Percentiles rank a stretch among this genome's conserved stretches.
These are phyloP conservation scores for Gloeopeniophorella convolvens DNA, from an alignment of 768 basidiomycete species.

Conservation along the genomic window DNA sequence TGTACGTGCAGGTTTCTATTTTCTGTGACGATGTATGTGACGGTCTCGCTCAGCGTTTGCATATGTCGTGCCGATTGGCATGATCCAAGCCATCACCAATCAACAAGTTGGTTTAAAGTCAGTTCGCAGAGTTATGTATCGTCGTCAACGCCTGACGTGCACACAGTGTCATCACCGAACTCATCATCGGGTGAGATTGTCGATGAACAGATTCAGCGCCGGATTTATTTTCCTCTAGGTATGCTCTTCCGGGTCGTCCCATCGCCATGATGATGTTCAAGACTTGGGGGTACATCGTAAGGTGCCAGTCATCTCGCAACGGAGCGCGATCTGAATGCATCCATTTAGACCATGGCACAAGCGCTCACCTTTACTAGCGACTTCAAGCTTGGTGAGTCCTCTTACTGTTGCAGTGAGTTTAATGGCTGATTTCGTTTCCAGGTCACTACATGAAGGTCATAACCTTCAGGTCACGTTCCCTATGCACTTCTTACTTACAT, in stretches of 20 bases:
- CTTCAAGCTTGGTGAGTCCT: too few relatives aligned
- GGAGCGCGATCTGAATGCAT: conserved; percentile 29
- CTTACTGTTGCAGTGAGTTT: too few relatives aligned
- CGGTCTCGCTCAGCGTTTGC: conserved; percentile 31
- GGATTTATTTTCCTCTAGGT: conserved; percentile 78
- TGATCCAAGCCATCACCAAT: conserved; percentile 76
- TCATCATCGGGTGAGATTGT: conserved; percentile 73
- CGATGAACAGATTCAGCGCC: background rate
- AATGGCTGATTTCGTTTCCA: too few relatives aligned
- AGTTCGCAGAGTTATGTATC: conserved; percentile 11
- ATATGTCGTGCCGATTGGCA: conserved; percentile 72
- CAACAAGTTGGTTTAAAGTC: conserved; percentile 68
- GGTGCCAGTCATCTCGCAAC: conserved; percentile 64
- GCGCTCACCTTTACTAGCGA: conserved; percentile 64
- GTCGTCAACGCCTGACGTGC: conserved; percentile 33
- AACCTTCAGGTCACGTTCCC: too few relatives aligned
- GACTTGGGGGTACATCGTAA: conserved; percentile 75
- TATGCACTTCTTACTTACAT: background rate
- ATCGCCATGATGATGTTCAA: conserved; percentile 85
- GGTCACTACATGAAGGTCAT: conserved; percentile 70
- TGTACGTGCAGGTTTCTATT: conserved; percentile 28
- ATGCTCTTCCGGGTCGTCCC: conserved; percentile 71
- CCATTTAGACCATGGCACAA: conserved; percentile 60
- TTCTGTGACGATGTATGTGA: background rate
- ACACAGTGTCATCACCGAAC: conserved; percentile 67